Conservation (phyloP, 306 rosid species). For the Lathyrus sativus region DNA sequence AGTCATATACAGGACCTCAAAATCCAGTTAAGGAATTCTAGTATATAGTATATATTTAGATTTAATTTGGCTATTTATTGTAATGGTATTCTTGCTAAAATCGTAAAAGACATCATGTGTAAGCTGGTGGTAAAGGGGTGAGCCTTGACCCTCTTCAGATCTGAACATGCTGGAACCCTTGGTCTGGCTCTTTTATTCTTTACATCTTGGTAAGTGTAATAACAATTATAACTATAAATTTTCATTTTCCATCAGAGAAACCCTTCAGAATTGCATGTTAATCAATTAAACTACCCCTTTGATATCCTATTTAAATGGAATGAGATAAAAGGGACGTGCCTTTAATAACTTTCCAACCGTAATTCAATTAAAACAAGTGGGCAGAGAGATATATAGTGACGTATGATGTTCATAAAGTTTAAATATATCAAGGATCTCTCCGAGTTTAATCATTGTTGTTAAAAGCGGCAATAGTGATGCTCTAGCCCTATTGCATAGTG, state of each 20-base stretch:
- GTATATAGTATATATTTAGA: constrained; percentile 10
- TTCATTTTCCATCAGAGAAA: neutral
- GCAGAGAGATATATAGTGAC: neutral
- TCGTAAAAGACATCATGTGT: constrained; percentile 1
- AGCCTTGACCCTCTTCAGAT: neutral
- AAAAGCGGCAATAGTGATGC: no score
- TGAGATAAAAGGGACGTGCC: neutral
- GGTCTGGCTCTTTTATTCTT: neutral
- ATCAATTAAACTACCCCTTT: neutral
- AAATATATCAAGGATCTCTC: constrained; percentile 12
- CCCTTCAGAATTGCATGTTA: neutral
- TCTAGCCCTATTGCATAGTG: no score
- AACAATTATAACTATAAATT: neutral
- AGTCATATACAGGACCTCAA: neutral
- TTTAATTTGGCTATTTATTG: neutral
- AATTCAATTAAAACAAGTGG: neutral
- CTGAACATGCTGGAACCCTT: neutral
- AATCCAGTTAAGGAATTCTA: constrained; percentile 4
- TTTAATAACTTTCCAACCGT: neutral
- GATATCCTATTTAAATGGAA: neutral
- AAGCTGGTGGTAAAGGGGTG: neutral
- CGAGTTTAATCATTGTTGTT: neutral
- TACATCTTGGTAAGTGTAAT: neutral
- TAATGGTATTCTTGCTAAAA: constrained; percentile 4
- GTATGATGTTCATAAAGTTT: constrained; percentile 11